A percentile compares a stretch with the other conserved stretches of the same genome.
These are phyloP conservation scores for Boehmeria nivea DNA, from an alignment of 306 rosid genomes.

Conservation along the genomic window DNA sequence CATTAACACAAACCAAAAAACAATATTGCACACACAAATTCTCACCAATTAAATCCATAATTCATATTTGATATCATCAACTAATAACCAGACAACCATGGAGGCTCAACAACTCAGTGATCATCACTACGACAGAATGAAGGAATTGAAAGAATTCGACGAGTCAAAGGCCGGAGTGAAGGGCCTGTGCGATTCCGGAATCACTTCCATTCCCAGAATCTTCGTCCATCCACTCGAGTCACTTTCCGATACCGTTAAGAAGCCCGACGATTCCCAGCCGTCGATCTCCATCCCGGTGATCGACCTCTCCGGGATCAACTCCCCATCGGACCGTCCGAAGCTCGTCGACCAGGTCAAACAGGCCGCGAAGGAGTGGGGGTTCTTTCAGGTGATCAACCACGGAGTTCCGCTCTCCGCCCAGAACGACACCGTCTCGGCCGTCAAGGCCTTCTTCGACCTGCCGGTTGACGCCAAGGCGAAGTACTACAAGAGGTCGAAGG, in stretches of 20 bases:
- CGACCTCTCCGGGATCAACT: constrained; percentile 27
- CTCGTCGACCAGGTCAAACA: constrained; percentile 30
- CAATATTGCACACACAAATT: too few relatives aligned
- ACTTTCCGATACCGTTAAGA: neutral
- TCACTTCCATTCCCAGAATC: too few relatives aligned
- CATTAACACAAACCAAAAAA: too few relatives aligned
- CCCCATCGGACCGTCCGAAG: constrained; percentile 15
- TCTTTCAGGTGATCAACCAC: constrained; percentile 50
- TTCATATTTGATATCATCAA: too few relatives aligned
- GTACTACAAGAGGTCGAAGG: constrained; percentile 22
- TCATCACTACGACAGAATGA: too few relatives aligned
- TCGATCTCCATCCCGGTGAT: constrained; percentile 26
- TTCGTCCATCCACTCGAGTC: too few relatives aligned
- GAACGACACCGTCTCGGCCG: constrained; percentile 17
- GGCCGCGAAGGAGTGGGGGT: constrained; percentile 38
- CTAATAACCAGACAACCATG: too few relatives aligned
- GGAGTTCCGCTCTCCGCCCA: constrained; percentile 15
- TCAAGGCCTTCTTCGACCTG: constrained; percentile 35
- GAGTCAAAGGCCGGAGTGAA: too few relatives aligned
- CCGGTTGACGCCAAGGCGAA: constrained; percentile 25
- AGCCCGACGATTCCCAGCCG: neutral
- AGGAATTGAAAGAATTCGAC: too few relatives aligned
- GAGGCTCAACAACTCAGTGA: too few relatives aligned
- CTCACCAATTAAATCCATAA: too few relatives aligned
- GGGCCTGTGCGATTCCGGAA: too few relatives aligned